These are phyloP conservation scores for Yarrowia porcina DNA, from an alignment of 805 yeast genomes.

Conservation along the genomic window DNA sequence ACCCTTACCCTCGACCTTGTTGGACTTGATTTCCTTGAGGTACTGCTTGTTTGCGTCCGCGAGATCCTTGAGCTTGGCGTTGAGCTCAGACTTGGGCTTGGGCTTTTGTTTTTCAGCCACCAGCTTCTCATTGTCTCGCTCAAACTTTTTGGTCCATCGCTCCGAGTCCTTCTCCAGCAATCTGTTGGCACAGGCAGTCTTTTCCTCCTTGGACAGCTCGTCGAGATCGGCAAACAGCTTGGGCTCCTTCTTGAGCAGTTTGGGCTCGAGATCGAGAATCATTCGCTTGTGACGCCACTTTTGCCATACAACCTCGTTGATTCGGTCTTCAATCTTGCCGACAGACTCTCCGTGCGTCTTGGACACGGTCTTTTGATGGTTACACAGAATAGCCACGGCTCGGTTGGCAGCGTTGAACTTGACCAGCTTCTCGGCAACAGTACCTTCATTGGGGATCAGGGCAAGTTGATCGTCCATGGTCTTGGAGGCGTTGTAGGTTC, in stretches of 20 bases:
- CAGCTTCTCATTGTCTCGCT: conserved; percentile 73
- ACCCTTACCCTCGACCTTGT: conserved; percentile 51
- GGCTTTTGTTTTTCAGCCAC: conserved; percentile 54
- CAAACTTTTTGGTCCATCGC: conserved; percentile 60
- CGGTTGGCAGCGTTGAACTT: conserved; percentile 92
- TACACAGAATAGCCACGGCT: conserved; percentile 92
- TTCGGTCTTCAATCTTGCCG: conserved; percentile 69
- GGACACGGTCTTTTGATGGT: conserved; percentile 90
- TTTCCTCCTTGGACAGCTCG: conserved; percentile 64
- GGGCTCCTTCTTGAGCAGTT: conserved; percentile 48
- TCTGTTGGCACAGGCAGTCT: conserved; percentile 53
- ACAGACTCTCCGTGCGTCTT: conserved; percentile 81
- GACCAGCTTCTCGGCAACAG: conserved; percentile 82
- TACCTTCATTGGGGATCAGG: conserved; percentile 77
- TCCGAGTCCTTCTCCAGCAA: conserved; percentile 65
- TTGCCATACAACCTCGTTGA: conserved; percentile 82
- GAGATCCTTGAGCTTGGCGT: conserved; percentile 53
- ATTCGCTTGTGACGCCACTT: conserved; percentile 69
- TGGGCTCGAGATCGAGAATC: conserved; percentile 63
- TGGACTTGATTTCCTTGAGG: conserved; percentile 55
- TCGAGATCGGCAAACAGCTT: conserved; percentile 65
- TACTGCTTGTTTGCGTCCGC: conserved; percentile 44
- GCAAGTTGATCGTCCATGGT: conserved; percentile 96
- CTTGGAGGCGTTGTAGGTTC: conserved; percentile 94
- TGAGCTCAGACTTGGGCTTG: conserved; percentile 54